Evolutionary conservation across 2,329 filamentous ascomycete genomes (phyloP).

Genomic region (Claviceps fusiformis): DNA sequence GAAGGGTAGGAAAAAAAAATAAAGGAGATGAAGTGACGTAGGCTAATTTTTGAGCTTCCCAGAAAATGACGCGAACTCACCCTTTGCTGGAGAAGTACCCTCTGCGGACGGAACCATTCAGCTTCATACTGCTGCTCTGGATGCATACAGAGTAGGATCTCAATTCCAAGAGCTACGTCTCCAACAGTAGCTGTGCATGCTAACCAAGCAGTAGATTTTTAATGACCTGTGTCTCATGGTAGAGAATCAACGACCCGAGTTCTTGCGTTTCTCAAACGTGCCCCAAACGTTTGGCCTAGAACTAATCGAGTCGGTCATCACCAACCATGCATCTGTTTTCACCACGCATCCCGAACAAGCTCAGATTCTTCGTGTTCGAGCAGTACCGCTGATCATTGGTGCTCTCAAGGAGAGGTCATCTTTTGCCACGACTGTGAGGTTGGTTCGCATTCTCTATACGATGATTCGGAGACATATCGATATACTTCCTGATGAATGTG

Average conservation of each 20-base stretch:
- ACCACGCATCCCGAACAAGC: conserved; percentile 66
- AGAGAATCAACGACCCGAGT: conserved; percentile 71
- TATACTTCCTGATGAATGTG: conserved; percentile 64
- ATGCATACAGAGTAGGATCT: conserved; percentile 58
- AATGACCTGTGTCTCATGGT: conserved; percentile 81
- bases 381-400: conserved; percentile 73
- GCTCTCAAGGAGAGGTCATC: conserved; percentile 63
- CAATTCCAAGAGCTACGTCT: no score
- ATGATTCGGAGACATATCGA: conserved; percentile 65
- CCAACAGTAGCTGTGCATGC: background rate
- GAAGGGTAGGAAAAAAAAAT: background rate
- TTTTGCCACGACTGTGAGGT: conserved; percentile 71
- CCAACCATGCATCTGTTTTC: conserved; percentile 74
- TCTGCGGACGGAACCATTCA: conserved; percentile 50
- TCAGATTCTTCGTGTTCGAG: conserved; percentile 58
- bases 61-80: conserved; percentile 36
- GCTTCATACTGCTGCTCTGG: conserved; percentile 63
- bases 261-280: conserved; percentile 64
- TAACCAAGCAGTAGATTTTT: conserved; percentile 46
- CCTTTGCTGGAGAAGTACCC: conserved; percentile 53
- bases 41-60: background rate
- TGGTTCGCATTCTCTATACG: conserved; percentile 71
- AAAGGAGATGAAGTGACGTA: background rate
- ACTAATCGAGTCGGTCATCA: conserved; percentile 78
- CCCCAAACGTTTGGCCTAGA: conserved; percentile 78